phyloP scores from a whole-genome alignment of 2,329 filamentous ascomycete species.

The Fusarium annulatum region DNA sequence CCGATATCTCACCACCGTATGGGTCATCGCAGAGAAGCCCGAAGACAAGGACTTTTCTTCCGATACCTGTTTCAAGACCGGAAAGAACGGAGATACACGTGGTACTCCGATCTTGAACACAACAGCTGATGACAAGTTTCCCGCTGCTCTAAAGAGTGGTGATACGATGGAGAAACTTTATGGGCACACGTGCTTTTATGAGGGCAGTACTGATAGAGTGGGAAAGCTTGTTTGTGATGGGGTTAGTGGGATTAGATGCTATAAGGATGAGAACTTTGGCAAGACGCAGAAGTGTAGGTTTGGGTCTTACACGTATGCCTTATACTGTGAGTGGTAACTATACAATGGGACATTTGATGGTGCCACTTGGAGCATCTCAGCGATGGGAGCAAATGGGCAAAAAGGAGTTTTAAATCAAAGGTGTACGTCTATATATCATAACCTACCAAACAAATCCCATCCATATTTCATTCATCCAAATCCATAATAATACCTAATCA shows the following conservation, averaged over 20 bases:
- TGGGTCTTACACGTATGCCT: background rate
- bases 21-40: background rate
- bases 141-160: background rate
- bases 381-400: rapidly evolving
- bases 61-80: background rate
- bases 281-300: background rate
- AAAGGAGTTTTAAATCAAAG: rapidly evolving
- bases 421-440: background rate
- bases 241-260: constrained; percentile 1
- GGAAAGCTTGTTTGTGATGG: constrained; percentile 6
- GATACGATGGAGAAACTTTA: background rate
- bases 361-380: rapidly evolving
- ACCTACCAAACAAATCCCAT: rapidly evolving
- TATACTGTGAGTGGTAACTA: background rate
- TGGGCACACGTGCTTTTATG: background rate
- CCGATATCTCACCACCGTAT: background rate
- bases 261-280: background rate
- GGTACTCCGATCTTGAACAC: background rate
- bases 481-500: rapidly evolving
- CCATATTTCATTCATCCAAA: background rate
- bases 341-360: rapidly evolving
- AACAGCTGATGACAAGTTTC: background rate
- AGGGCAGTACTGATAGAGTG: background rate
- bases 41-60: background rate
- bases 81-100: background rate